Base-by-base conservation (phyloP, 73 alveolate genomes). In the Paraurostyla sp. region DNA sequence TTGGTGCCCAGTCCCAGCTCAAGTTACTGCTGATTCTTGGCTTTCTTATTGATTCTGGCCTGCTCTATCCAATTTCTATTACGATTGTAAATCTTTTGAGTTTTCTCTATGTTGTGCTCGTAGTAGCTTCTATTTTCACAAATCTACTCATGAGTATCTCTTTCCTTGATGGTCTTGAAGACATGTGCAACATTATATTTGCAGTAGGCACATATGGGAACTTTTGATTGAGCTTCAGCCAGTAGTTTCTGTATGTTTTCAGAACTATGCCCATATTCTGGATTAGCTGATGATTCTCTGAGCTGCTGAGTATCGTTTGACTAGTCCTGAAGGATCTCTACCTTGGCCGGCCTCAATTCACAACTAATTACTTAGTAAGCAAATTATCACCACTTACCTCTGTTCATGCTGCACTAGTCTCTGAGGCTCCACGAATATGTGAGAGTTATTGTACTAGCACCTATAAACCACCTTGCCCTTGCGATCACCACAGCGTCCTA, bases 401-500 rank as follows among this genome's bases (percentile, higher is more conserved):
- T 22, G 22, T 45, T 81, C 91, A 57, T 81, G 91, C n/a, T 23
- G 27, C 36, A 81, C 33, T 0, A 54, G 54, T 25, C 23, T n/a
- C 49, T 57, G 59, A 35, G 71, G 54, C 15, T 56, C 65, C 13
- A 57, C 40, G 71, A 40, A 59, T 0, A 81, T 35, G 60, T 81
- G 91, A 43, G 62, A 30, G 56, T 68, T 40, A 40, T 58, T 81
- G 54, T 58, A 58, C 25, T 56, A 29, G 60, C 91, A 81, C 49
- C 36, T 52, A 52, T 81, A 81, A 0, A 81, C 71, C 11, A 32
- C 50, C 43, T 81, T 81, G 35, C 91, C 91, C 42, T 59, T 52
- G 36, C 91, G 81, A 51, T 81, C 91, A 4, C 91, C 91, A 43
- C 91, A 81, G 38, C 82, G 27, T n/a, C 82, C 83, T 23, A 81